Conservation (phyloP, 495 filamentous ascomycete genomes). For the Trichoderma erinaceum region DNA sequence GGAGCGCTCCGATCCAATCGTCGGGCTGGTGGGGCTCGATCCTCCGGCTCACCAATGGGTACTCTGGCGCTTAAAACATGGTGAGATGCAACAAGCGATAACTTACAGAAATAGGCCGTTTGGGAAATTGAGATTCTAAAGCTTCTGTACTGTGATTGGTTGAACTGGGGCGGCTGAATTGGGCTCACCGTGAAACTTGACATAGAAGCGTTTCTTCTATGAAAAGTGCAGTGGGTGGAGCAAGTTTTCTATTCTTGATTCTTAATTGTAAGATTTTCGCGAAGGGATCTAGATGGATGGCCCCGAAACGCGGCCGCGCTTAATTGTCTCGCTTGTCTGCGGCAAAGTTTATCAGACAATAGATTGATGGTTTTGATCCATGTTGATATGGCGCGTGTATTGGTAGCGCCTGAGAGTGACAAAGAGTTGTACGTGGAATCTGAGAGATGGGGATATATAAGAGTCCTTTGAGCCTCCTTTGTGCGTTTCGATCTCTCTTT, state of each 20-base stretch:
- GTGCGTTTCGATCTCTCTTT: slow-evolving; percentile 13
- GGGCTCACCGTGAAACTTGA: not conserved
- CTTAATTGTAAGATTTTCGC: too few species aligned
- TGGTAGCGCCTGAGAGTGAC: too few species aligned
- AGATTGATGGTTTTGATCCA: too few species aligned
- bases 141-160: not conserved
- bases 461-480: not conserved
- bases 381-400: too few species aligned
- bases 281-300: not conserved
- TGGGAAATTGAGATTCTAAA: not conserved
- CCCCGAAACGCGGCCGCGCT: not conserved
- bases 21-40: not conserved
- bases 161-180: too few species aligned
- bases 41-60: not conserved
- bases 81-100: not conserved
- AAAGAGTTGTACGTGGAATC: not conserved
- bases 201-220: not conserved
- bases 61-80: slow-evolving; percentile 3
- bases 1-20: slow-evolving; percentile 7
- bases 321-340: not conserved
- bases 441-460: slow-evolving; percentile 17
- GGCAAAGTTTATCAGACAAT: not conserved
- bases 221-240: not conserved
- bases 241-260: not conserved
- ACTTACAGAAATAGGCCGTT: not conserved